Base-by-base conservation (phyloP, 306 rosid species). In the Vigna nakashimae region DNA sequence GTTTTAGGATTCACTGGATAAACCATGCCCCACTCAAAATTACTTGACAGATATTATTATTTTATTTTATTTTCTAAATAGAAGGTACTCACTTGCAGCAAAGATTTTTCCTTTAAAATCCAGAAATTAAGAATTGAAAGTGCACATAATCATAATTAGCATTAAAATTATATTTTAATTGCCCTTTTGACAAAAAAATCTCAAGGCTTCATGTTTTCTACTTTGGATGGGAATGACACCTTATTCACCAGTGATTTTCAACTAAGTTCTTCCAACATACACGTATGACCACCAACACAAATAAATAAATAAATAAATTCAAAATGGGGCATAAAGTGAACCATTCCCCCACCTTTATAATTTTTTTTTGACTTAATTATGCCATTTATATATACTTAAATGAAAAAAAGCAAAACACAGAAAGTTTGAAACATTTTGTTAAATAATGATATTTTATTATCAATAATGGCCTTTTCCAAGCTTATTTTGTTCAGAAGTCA, bases 181-280 rank as follows among this genome's bases (percentile, higher is more conserved):
- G 15, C 14, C 26, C 9, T 76, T 76, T 82, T 51, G 69, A 53
- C 74, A 53, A 76, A 43, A 4, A 20, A 51, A 43, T 18, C 50
- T 75, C 49, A 15, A 10, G 28, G 28, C 28, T 26, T 26, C 28
- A 26, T 62, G 26, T 28, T 77, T 64, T 46, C 40, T n/a, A 32
- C 12, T 51, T 74, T 59, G 67, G 86, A 52, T 81, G 65, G 70
- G 82, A 69, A 56, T 69, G 75, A 52, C 80, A 65, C 77, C 67
- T 69, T 57, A 32, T 16, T 32, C 55, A 51, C 30, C 40, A 60
- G 17, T 40, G 40, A 43, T 71, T 67, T 46, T 48, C 82, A 20
- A 57, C 63, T 5, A 26, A 36, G 38, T 69, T 79, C 59, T 30
- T 30, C 66, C 69, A 15, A 18, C 43, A n/a, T n/a, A 63, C 45